Conservation (phyloP, 2,329 filamentous ascomycete genomes). For the Lasiodiplodia sp. region DNA sequence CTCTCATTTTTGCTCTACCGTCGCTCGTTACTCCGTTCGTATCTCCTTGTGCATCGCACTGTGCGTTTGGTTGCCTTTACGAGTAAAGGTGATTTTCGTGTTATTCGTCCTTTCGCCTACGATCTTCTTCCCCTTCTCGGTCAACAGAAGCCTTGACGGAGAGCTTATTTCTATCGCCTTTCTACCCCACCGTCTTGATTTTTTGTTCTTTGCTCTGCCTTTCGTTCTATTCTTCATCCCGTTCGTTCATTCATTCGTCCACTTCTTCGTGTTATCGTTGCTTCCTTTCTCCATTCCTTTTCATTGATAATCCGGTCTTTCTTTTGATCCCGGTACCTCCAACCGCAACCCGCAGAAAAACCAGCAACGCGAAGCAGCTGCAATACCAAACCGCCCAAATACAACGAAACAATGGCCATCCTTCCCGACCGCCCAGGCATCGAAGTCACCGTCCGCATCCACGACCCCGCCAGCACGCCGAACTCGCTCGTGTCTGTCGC, state of each 20-base stretch:
- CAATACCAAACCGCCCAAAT: background rate
- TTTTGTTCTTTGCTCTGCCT: background rate
- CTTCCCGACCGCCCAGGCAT: constrained; percentile 21
- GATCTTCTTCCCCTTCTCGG: constrained; percentile 16
- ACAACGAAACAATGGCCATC: constrained; percentile 2
- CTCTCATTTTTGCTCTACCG: background rate
- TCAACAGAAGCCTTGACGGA: constrained; percentile 11
- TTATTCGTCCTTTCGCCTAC: constrained; percentile 10
- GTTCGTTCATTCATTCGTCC: background rate
- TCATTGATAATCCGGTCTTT: background rate
- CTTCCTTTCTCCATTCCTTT: background rate
- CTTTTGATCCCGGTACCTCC: too few species aligned
- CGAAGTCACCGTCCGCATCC: constrained; percentile 15
- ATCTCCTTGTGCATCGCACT: constrained; percentile 2
- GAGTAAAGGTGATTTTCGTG: constrained; percentile 11
- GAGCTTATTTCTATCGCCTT: background rate
- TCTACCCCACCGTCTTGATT: background rate
- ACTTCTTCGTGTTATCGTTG: background rate
- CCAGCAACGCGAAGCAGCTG: background rate
- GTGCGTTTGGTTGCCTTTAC: constrained; percentile 12
- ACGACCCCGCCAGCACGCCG: background rate
- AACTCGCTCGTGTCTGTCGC: background rate
- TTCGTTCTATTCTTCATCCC: background rate
- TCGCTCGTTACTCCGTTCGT: constrained; percentile 2
- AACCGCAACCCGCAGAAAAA: background rate